Base-by-base conservation (phyloP, 2,329 filamentous ascomycete species). In the Stagonosporopsis cucurbitacearum region DNA sequence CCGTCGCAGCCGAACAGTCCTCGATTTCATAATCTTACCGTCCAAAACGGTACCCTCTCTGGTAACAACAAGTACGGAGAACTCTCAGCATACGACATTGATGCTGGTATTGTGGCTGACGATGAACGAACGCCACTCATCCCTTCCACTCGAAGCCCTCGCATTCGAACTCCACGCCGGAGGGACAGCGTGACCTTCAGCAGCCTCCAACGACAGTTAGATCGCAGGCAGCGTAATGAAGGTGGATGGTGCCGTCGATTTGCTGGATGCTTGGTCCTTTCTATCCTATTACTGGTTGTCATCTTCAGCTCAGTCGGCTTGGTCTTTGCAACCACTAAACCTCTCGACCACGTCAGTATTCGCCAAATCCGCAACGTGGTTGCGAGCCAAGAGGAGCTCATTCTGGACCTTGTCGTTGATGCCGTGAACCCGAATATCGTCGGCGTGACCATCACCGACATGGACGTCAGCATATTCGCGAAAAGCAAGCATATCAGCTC, bases 351-450 rank as follows among this genome's bases (percentile, higher is more conserved):
- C 61, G 90, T 98, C 55, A 82, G 89, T 61, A 86, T 98, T 40
- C 81, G 89, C 51, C 88, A 88, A 60, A 92, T 99, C 63, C 86
- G 89, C 66, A 96, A 96, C 64, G 92, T 99, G 22, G 84, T 98
- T 44, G 93, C 93, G 2, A 96, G 91, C 66, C 91, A 96, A 74
- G 91, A 96, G 74, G 93, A 98, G 73, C 84, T 99, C 37, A 96
- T 99, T 86, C 85, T 98, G 68, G 94, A 99, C 74, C 79, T 99
- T 44, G 86, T 91, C 19, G 91, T 99, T 57, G 86, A 86, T 64
- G 95, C 94, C 0, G 83, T 94, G 66, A 99, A 99, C 72, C 93
- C 94, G 1, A 99, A 98, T 66, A 87, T 97, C 36, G 89, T 98
- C 35, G 87, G 92, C 2, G 89, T 99, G 37, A 89, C 89, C 2